Conservation (phyloP, 192 early-diverging fungal genomes). For the Pilobolus umbonatus region DNA sequence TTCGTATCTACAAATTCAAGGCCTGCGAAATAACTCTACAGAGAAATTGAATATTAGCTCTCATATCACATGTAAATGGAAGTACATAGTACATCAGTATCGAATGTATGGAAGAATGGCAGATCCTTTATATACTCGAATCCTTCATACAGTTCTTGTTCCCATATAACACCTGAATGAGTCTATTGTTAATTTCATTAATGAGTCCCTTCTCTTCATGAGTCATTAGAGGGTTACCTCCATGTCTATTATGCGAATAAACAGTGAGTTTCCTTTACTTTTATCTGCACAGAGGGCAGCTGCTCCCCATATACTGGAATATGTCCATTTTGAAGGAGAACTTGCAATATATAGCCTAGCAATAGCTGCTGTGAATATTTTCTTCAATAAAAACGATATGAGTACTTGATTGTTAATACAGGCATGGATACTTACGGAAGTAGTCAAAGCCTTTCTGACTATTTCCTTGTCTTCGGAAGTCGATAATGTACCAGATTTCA, state of each 20-base stretch:
- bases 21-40: conserved; percentile 54
- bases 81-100: conserved; percentile 49
- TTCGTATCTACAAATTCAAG: conserved; percentile 68
- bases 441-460: conserved; percentile 24
- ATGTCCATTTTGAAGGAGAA: conserved; percentile 64
- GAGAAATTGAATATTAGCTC: neutral
- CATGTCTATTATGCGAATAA: conserved; percentile 65
- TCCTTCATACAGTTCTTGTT: conserved; percentile 73
- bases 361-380: conserved; percentile 73
- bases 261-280: conserved; percentile 59
- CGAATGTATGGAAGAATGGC: conserved; percentile 69
- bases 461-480: conserved; percentile 24
- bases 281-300: conserved; percentile 62
- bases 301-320: conserved; percentile 65
- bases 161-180: conserved; percentile 64
- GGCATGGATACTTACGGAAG: conserved; percentile 14
- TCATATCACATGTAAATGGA: neutral
- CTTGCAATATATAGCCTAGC: conserved; percentile 70
- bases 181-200: conserved; percentile 22
- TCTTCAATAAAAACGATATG: conserved; percentile 42
- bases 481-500: conserved; percentile 22
- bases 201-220: neutral
- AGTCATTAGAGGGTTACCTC: conserved; percentile 25
- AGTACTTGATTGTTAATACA: neutral
- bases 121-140: conserved; percentile 61